Evolutionary conservation across 2,329 filamentous ascomycete species (phyloP), one percentile per base, ranked within the genome.

Genomic region (Orbilia oligospora): DNA sequence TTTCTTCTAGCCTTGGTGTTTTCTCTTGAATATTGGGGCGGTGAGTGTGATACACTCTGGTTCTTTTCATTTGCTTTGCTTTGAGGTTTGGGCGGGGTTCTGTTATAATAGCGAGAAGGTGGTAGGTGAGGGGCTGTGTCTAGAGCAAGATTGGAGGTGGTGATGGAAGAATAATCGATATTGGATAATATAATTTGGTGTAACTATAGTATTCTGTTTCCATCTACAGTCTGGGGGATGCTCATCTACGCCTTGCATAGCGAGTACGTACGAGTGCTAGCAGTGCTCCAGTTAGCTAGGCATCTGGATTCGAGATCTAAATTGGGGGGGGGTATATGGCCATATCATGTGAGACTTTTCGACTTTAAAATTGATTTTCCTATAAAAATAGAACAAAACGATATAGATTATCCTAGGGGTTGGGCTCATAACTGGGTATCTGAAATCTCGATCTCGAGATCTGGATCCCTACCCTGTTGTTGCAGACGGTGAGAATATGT

Each of bases 1-100:
- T 44, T 61, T 24, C 33, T 61, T 61, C 36, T 44, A 20, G 56
- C 56, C 56, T 61, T 61, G 56, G 56, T 61, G 56, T 61, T 61
- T 44, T 44, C 18, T 44, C 9, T 61, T 61, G 18, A 61, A 44
- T 61, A 44, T 61, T 61, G 56, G 36, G 56, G 56, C 56, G 56
- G 56, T 61, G 20, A 36, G 56, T 58, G 56, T 61, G 48, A 24
- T 51, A 24, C 22, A 61, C 56, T 61, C 33, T 44, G 20, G 33
- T 30, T 61, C 16, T 61, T 24, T 61, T 41, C 18, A 36, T 41
- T 38, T 27, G 56, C 30, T 38, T 61, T 61, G 30, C 12, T 41
- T 24, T 41, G 20, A 38, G 10, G 36, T 41, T 61, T 44, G 18
- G 56, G 56, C 56, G 56, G 56, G 36, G 9, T 38, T 61, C 41